Evolutionary conservation across 371 early-diverging fungal genomes (phyloP).

Genomic region (Mucor plumbeus): DNA sequence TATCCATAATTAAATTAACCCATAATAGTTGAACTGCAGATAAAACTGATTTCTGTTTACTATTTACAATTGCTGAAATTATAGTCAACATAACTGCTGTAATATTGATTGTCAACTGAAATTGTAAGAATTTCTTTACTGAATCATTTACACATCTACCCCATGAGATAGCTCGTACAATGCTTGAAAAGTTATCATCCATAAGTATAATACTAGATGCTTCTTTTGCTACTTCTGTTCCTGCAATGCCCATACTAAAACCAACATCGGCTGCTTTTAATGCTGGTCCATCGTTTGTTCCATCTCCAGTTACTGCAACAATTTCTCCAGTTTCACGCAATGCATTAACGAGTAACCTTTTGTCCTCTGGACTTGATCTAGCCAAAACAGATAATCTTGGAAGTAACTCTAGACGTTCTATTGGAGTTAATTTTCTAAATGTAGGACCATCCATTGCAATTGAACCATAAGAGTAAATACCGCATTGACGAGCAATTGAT

Average conservation of each 20-base stretch:
- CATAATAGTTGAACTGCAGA: constrained; percentile 81
- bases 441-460: constrained; percentile 72
- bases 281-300: constrained; percentile 81
- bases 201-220: constrained; percentile 81
- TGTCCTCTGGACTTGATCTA: constrained; percentile 80
- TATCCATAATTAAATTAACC: constrained; percentile 87
- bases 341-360: constrained; percentile 68
- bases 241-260: constrained; percentile 83
- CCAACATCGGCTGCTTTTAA: constrained; percentile 83
- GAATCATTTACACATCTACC: constrained; percentile 82
- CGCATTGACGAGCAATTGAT: constrained; percentile 73
- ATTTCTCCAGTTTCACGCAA: constrained; percentile 69
- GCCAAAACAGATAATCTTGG: constrained; percentile 76
- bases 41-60: constrained; percentile 57
- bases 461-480: constrained; percentile 66
- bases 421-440: constrained; percentile 61
- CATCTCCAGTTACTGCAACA: constrained; percentile 88
- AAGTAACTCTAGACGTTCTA: constrained; percentile 58
- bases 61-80: constrained; percentile 60
- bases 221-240: constrained; percentile 85
- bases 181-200: constrained; percentile 82
- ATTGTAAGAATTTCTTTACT: constrained; percentile 81
- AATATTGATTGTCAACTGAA: constrained; percentile 81
- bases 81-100: constrained; percentile 74
- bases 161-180: constrained; percentile 80